Percentiles rank a stretch among this genome's conserved stretches.
Conservation (phyloP, 352 stramenopile species). For the Globisporangium acanthophoron region DNA sequence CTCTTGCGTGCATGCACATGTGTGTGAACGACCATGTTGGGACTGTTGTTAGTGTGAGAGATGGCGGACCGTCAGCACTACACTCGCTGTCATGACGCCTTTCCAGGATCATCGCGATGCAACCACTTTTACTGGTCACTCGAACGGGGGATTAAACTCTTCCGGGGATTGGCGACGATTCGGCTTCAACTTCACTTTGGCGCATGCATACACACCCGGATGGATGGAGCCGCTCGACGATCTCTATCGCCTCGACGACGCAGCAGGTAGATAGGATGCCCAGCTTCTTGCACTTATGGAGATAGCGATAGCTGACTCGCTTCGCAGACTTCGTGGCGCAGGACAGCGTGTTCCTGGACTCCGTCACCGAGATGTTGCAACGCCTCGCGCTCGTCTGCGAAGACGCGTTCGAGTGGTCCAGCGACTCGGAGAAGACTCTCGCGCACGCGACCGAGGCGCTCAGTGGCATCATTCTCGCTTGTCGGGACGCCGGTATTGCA, state of each 20-base stretch:
- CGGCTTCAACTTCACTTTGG: too few species aligned
- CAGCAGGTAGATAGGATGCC: neutral
- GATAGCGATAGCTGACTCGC: neutral
- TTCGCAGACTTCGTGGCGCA: neutral
- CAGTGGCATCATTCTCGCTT: slow-evolving; percentile 15
- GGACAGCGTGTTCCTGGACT: neutral
- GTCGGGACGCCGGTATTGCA: neutral
- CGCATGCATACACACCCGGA: too few species aligned
- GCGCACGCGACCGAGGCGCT: slow-evolving; percentile 15
- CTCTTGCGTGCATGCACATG: too few species aligned
- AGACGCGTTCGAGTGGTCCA: slow-evolving; percentile 15
- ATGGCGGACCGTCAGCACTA: too few species aligned
- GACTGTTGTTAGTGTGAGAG: too few species aligned
- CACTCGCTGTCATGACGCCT: too few species aligned
- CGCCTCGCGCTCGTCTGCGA: slow-evolving; percentile 4
- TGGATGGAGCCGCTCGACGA: neutral
- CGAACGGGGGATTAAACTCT: too few species aligned
- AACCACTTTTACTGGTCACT: too few species aligned
- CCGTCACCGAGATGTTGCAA: neutral
- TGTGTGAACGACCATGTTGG: too few species aligned
- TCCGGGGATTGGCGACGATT: too few species aligned
- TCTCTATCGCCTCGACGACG: neutral
- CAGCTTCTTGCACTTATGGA: neutral
- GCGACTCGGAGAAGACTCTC: slow-evolving; percentile 6
- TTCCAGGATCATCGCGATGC: too few species aligned